Conservation (phyloP, 495 filamentous ascomycete species). For the Pseudoneurospora amorphoporcata region DNA sequence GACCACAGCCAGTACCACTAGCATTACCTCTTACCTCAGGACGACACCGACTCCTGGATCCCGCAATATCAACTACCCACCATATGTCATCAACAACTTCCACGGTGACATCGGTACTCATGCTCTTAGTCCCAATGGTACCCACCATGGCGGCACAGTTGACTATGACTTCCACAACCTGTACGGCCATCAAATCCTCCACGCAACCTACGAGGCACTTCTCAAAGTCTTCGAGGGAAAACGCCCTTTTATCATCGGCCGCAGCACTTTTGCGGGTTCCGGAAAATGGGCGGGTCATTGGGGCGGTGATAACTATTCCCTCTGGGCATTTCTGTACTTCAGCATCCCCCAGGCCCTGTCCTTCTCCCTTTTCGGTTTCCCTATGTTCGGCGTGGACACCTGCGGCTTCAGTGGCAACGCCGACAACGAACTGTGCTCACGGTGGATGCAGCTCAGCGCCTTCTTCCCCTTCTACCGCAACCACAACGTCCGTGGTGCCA, state of each 20-base stretch:
- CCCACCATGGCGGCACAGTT: conserved; percentile 56
- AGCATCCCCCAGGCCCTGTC: conserved; percentile 72
- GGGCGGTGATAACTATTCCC: conserved; percentile 72
- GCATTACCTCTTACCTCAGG: conserved; percentile 41
- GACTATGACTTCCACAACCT: conserved; percentile 80
- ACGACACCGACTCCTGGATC: conserved; percentile 57
- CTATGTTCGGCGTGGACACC: conserved; percentile 79
- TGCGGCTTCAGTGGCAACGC: conserved; percentile 71
- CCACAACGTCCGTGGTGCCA: conserved; percentile 57
- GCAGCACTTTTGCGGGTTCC: conserved; percentile 70
- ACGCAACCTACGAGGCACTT: conserved; percentile 70
- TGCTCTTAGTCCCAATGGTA: conserved; percentile 68
- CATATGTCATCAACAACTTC: conserved; percentile 74
- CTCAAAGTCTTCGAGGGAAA: conserved; percentile 50
- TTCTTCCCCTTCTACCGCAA: conserved; percentile 90
- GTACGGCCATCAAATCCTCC: conserved; percentile 64
- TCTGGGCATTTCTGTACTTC: conserved; percentile 62
- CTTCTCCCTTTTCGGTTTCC: conserved; percentile 74
- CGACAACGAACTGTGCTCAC: conserved; percentile 64
- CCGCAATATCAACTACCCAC: conserved; percentile 70
- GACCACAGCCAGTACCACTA: conserved; percentile 29
- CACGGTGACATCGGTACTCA: conserved; percentile 66
- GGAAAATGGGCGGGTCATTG: conserved; percentile 82
- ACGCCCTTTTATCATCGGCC: conserved; percentile 78
- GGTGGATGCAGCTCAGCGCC: conserved; percentile 80